Percentiles rank a stretch among this genome's conserved stretches.
These are phyloP conservation scores for Musa acuminata DNA, from an alignment of 176 grass and related monocot species.

Conservation along the genomic window DNA sequence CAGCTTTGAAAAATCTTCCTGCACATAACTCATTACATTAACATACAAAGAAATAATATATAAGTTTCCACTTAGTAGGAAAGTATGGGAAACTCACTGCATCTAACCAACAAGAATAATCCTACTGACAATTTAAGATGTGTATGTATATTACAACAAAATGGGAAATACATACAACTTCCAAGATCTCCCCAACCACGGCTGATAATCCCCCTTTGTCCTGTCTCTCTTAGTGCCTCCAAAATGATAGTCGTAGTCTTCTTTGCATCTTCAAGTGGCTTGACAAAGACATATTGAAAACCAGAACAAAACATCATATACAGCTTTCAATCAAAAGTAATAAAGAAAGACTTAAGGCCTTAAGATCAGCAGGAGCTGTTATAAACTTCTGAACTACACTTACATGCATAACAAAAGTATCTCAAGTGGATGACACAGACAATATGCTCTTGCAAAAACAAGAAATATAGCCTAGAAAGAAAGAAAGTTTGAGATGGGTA, in stretches of 20 bases:
- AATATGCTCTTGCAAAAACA: slow-evolving; percentile 1
- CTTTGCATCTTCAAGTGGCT: slow-evolving; percentile 39
- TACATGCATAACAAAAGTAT: background rate
- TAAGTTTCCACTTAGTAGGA: too few relatives aligned
- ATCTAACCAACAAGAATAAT: background rate
- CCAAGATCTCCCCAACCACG: slow-evolving; percentile 39
- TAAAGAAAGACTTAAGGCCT: background rate
- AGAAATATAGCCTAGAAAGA: background rate
- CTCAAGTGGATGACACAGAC: background rate
- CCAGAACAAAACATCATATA: background rate
- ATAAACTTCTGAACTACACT: background rate
- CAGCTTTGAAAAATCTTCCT: background rate
- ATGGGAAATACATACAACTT: slow-evolving; percentile 28
- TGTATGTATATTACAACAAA: background rate
- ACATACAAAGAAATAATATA: background rate
- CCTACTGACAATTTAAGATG: background rate
- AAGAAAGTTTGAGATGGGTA: background rate
- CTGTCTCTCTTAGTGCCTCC: slow-evolving; percentile 30
- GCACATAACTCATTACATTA: background rate
- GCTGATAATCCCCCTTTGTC: slow-evolving; percentile 41
- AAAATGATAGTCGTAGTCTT: slow-evolving; percentile 38
- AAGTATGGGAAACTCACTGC: too few relatives aligned
- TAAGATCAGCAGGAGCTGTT: background rate
- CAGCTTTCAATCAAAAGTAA: background rate
- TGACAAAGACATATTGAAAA: background rate